Evolutionary conservation across 495 filamentous ascomycete species (phyloP), one percentile per base, ranked within the genome.

Genomic region (Filosporella fistucella): DNA sequence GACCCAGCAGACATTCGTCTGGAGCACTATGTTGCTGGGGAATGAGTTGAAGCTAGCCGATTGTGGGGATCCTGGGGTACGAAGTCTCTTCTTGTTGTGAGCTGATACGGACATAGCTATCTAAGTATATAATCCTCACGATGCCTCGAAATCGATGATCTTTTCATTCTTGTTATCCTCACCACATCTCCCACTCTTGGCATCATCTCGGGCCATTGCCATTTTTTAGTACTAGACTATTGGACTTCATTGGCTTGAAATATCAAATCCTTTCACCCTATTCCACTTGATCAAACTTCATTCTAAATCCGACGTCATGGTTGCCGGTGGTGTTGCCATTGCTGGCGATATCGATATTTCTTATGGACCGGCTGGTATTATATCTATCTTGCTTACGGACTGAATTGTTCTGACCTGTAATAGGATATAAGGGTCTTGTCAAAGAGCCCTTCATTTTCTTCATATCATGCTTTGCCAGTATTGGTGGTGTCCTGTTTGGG

Each of bases 401-500:
- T 20, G 25, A n/a, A 47, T 18, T 16, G 21, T 23, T 11, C 17
- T 25, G 20, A 26, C 16, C 2, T 2, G 22, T 17, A 47, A 14
- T 5, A 47, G 44, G 44, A 4, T 47, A 47, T 22, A 47, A 47
- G 21, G 44, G 44, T 16, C 44, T 47, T 17, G 4, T 37, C 20
- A 36, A 22, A 37, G 44, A 47, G 32, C 44, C 44, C 9, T 47
- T 33, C 32, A 47, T 47, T 17, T 37, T 47, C 30, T 47, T 22
- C 18, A n/a, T 47, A 9, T 30, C 44, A 25, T 47, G 44, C 32
- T 47, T 47, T 23, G 44, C 44, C 13, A 36, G 29, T 26, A 47
- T 47, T 17, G 44, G 44, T 14, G 44, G 44, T 38, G 44, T 47
- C 2, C 44, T 47, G 23, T 47, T 47, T 38, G 44, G 44, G 44